Conservation (phyloP, 2,329 filamentous ascomycete species). For the Cladobotryum protrusum region DNA sequence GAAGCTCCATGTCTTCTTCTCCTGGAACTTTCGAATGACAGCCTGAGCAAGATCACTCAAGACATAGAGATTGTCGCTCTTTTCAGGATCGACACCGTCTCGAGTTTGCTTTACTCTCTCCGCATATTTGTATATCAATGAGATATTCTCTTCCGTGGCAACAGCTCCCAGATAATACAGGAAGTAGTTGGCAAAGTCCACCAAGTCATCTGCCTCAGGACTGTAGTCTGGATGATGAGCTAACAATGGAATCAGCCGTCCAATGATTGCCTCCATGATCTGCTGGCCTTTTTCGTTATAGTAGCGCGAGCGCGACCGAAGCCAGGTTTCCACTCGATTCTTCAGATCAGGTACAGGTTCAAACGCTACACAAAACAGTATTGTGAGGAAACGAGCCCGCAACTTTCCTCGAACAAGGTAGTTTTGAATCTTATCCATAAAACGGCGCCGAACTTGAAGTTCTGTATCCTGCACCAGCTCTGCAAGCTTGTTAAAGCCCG, state of each 20-base stretch:
- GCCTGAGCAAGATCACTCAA: slow-evolving; percentile 81
- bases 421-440: slow-evolving; percentile 83
- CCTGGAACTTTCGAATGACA: slow-evolving; percentile 78
- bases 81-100: slow-evolving; percentile 64
- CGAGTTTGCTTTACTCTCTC: slow-evolving; percentile 87
- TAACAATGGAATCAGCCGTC: slow-evolving; percentile 76
- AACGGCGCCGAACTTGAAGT: slow-evolving; percentile 66
- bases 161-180: slow-evolving; percentile 81
- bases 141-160: slow-evolving; percentile 79
- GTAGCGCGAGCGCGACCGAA: slow-evolving; percentile 69
- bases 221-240: slow-evolving; percentile 92
- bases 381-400: slow-evolving; percentile 73
- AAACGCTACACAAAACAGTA: slow-evolving; percentile 86
- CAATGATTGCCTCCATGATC: slow-evolving; percentile 74
- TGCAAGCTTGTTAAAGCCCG: slow-evolving; percentile 75
- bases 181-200: slow-evolving; percentile 82
- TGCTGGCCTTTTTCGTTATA: slow-evolving; percentile 54
- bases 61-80: slow-evolving; percentile 73
- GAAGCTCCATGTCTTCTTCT: slow-evolving; percentile 78
- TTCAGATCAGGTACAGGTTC: slow-evolving; percentile 73
- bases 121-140: slow-evolving; percentile 83
- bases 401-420: slow-evolving; percentile 71
- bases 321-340: slow-evolving; percentile 76
- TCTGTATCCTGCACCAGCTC: slow-evolving; percentile 74
- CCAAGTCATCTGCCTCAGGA: slow-evolving; percentile 57